These are phyloP conservation scores for Dendrocalamus latiflorus DNA, from an alignment of 202 grass and related monocot species.

Conservation along the genomic window DNA sequence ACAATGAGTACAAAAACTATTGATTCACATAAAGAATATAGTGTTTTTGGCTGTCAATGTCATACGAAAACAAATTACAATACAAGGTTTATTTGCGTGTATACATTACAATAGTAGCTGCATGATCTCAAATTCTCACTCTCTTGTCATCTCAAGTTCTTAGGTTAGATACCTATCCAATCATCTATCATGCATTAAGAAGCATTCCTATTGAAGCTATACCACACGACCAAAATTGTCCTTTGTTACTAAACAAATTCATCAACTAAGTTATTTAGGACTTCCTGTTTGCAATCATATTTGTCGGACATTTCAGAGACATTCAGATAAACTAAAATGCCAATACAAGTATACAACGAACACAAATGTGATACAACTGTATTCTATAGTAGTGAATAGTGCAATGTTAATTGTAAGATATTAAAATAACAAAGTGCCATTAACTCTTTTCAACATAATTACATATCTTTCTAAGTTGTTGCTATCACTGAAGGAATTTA, in stretches of 20 bases:
- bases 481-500: not conserved
- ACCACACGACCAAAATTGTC: not conserved
- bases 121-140: not conserved
- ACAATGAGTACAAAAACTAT: not conserved
- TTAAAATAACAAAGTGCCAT: not conserved
- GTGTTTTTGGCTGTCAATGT: not conserved
- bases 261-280: not conserved
- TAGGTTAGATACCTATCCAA: conserved; percentile 5
- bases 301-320: not conserved
- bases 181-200: conserved; percentile 2
- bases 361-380: not conserved
- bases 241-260: not conserved
- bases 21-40: not conserved
- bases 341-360: not conserved
- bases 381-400: not conserved
- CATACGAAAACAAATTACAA: not conserved
- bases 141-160: not conserved
- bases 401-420: not conserved
- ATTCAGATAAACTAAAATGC: not conserved
- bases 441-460: conserved; percentile 1
- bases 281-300: not conserved
- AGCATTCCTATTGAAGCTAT: conserved; percentile 5
- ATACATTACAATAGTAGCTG: not conserved
- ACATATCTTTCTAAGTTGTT: not conserved
- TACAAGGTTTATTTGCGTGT: not conserved